Conservation (phyloP, 495 filamentous ascomycete genomes). For the Parathielavia appendiculata region DNA sequence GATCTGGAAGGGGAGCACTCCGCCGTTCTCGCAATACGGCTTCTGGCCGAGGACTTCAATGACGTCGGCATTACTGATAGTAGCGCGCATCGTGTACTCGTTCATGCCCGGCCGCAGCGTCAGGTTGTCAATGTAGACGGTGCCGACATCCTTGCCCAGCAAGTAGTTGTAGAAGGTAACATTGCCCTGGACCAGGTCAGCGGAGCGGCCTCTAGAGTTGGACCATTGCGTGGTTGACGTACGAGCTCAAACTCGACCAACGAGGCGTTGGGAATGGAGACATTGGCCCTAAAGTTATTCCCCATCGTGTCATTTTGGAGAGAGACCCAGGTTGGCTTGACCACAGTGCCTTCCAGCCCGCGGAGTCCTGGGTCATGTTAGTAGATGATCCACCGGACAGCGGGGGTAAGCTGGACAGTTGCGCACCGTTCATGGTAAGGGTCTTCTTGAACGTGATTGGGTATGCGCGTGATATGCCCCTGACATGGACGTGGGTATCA, state of each 20-base stretch:
- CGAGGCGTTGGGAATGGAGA: conserved; percentile 66
- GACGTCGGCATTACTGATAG: conserved; percentile 47
- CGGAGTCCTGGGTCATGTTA: conserved; percentile 34
- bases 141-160: conserved; percentile 48
- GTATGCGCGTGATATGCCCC: conserved; percentile 35
- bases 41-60: conserved; percentile 35
- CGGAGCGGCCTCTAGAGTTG: not conserved
- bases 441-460: conserved; percentile 43
- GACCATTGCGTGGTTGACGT: conserved; percentile 21
- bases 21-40: conserved; percentile 40
- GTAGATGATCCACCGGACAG: not conserved
- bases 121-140: conserved; percentile 53
- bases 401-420: not conserved
- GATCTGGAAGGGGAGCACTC: conserved; percentile 56
- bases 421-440: conserved; percentile 33
- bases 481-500: conserved; percentile 37
- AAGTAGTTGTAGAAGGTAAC: conserved; percentile 56
- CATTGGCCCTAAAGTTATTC: conserved; percentile 60
- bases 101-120: conserved; percentile 57
- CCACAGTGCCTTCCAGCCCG: conserved; percentile 53
- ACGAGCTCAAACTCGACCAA: conserved; percentile 60
- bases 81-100: conserved; percentile 50
- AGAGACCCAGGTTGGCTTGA: conserved; percentile 49
- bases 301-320: conserved; percentile 36
- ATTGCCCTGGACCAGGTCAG: conserved; percentile 51